These are phyloP conservation scores for Stephania japonica DNA, from an alignment of 164 flowering plant genomes.

Conservation along the genomic window DNA sequence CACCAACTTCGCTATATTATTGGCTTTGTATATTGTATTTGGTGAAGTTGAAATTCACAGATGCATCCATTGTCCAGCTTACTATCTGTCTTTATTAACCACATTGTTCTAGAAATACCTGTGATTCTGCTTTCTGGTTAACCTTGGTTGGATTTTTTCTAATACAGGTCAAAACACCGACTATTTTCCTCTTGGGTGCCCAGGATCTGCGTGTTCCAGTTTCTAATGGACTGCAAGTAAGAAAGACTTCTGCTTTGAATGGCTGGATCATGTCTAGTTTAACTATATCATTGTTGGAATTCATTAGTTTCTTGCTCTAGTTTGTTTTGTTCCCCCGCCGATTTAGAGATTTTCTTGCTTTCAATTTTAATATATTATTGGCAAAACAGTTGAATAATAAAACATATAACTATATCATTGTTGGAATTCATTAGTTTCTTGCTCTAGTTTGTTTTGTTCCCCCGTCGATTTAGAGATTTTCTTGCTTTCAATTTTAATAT, in stretches of 20 bases:
- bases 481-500: neutral
- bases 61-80: neutral
- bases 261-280: neutral
- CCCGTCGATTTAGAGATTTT: neutral
- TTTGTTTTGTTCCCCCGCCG: neutral
- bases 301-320: neutral
- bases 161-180: constrained; percentile 87
- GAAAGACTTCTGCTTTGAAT: constrained; percentile 4
- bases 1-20: neutral
- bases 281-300: neutral
- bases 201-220: constrained; percentile 89
- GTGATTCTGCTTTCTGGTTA: neutral
- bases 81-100: neutral
- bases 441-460: neutral
- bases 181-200: constrained; percentile 81
- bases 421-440: neutral
- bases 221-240: constrained; percentile 86
- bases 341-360: neutral
- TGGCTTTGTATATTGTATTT: neutral
- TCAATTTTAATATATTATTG: neutral
- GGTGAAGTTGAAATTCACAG: neutral
- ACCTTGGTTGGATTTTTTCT: neutral
- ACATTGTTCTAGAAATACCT: neutral
- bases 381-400: neutral
- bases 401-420: neutral